Conservation (phyloP, 148 eudicot genomes). For the Silene uniflora region DNA sequence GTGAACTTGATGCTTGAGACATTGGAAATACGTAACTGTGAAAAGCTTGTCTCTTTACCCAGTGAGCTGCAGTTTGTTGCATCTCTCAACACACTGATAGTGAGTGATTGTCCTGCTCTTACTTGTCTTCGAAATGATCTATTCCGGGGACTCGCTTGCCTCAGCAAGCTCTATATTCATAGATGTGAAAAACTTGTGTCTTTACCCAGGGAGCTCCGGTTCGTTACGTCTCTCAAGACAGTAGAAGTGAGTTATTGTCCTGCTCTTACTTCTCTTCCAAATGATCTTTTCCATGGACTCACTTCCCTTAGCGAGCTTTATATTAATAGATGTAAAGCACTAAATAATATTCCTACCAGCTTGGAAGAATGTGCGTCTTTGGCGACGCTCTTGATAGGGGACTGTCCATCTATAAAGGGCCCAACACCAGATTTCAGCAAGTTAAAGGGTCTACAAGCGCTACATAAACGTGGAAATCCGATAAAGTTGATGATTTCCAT, state of each 20-base stretch:
- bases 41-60: background rate
- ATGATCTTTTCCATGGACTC: constrained; percentile 5
- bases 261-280: background rate
- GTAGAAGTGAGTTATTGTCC: too few relatives aligned
- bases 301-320: constrained; percentile 5
- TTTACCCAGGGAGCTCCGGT: too few relatives aligned
- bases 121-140: too few relatives aligned
- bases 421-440: constrained; percentile 8
- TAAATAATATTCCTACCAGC: constrained; percentile 9
- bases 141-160: too few relatives aligned
- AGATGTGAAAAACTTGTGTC: too few relatives aligned
- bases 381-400: background rate
- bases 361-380: constrained; percentile 9
- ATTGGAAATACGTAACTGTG: constrained; percentile 1
- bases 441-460: background rate
- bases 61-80: background rate
- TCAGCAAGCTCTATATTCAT: too few relatives aligned
- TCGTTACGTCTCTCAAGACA: too few relatives aligned
- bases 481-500: background rate
- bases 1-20: background rate
- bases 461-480: background rate
- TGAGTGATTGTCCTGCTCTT: background rate
- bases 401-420: background rate
- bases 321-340: background rate
- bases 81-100: background rate